Base-by-base conservation (phyloP, 2,329 filamentous ascomycete genomes). In the Leptodontidium sp. region DNA sequence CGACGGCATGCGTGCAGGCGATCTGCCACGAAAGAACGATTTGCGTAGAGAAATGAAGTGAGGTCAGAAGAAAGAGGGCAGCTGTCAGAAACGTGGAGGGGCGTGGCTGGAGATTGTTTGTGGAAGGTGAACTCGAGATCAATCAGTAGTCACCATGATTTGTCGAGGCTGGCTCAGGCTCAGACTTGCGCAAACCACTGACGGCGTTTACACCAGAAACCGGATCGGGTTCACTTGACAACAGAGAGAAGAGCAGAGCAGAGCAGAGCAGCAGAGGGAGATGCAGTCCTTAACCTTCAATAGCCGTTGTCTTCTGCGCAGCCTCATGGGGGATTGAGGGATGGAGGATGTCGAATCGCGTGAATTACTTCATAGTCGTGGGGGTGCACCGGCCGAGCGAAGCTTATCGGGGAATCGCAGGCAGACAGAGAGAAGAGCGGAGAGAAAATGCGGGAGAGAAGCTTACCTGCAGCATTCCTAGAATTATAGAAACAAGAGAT, bases 401-500 rank as follows among this genome's bases (percentile, higher is more conserved):
- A 59, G 71, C 73, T 71, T 72, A 74, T 71, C 70, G 58, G 38
- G 21, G 38, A 49, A 8, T 32, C 38, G 57, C 21, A 59, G 62
- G 50, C 24, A 55, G 47, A 11, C 38, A 8, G 47, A 24, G 9
- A 24, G 17, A 24, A 24, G n/a, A 21, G 9, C 14, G 45, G 15
- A 47, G 38, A 32, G 4, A 32, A 6, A 32, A 32, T 32, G 29
- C 29, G 29, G 38, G 38, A 40, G 9, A 40, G 68, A 53, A 70
- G 73, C 77, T 77, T 76, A 78, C 77, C 75, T 77, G 76, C 72
- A 77, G 73, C 75, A 78, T 77, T 76, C 73, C 72, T 77, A 72
- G 61, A 70, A 68, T 63, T 66, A 64, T 49, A 70, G 40, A 66
- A 68, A 68, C 5, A 47, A 65, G n/a, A 67, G 55, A 61, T 61